Evolutionary conservation across 768 basidiomycete genomes (phyloP), one percentile per base, ranked within the genome.

Genomic region (Trichaptum fuscoviolaceum): DNA sequence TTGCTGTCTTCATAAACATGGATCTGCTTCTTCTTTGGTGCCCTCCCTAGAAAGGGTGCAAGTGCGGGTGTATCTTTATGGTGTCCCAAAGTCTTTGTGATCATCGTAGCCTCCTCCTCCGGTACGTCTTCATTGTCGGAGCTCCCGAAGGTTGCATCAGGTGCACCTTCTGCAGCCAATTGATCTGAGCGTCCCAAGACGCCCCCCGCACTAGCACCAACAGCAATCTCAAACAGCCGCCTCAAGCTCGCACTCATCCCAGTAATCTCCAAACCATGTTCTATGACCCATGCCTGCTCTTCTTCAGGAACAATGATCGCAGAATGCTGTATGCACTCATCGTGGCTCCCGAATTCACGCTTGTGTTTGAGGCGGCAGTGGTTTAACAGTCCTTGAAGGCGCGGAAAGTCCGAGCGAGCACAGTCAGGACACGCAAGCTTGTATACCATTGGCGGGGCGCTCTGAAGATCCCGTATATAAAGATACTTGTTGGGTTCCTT

Each of bases 21-120:
- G 66, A 85, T 81, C 24, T 74, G 73, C 27, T 82, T 78, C 61
- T 77, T 77, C 70, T 77, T 80, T 0, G 80, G 76, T 20, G 74
- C 73, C 64, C 79, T 78, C 8, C 84, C 83, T 35, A 85, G 78
- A 70, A 85, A 85, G 6, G 77, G 81, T 15, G 83, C 83, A 23
- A 85, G 77, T 0, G 81, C 80, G 27, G 84, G 81, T 8, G 83
- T 80, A 65, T 85, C 84, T n/a, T 74, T 76, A 64, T 85, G 83
- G 68, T 81, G 75, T 26, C 84, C 83, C 12, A 85, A 77, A 8
- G 83, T 83, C 59, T 79, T 77, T 9, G 82, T 79, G 26, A 85
- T 69, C n/a, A 81, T 76, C 7, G 80, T 78, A 30, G 77, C 78
- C 23, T 68, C 26, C 26, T 52, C 30, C 30, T 65, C 23, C 8